Evolutionary conservation across 2,329 filamentous ascomycete genomes (phyloP).

Genomic region (Ophiosphaerella narmari): DNA sequence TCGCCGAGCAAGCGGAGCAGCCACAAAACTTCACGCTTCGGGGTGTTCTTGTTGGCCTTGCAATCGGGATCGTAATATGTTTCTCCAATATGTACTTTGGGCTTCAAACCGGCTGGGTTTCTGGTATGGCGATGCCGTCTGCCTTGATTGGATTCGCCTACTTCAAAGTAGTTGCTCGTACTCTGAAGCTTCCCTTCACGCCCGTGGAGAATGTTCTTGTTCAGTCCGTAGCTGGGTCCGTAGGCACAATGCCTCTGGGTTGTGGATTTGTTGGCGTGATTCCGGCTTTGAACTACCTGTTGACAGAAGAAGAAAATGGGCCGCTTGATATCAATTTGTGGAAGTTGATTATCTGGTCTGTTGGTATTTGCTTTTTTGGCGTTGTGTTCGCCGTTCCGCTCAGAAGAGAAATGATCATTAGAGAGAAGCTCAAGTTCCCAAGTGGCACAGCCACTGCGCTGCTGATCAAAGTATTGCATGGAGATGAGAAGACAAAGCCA

Average conservation of each 20-base stretch:
- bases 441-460: conserved; percentile 94
- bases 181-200: conserved; percentile 80
- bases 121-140: conserved; percentile 95
- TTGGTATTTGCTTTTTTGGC: conserved; percentile 94
- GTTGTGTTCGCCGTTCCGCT: conserved; percentile 95
- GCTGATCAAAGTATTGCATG: conserved; percentile 88
- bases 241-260: conserved; percentile 94
- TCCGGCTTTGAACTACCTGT: conserved; percentile 85
- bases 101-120: conserved; percentile 84
- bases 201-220: conserved; percentile 96
- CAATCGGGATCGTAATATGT: conserved; percentile 87
- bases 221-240: conserved; percentile 91
- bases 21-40: conserved; percentile 81
- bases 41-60: conserved; percentile 76
- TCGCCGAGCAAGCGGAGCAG: conserved; percentile 44
- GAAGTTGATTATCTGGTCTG: conserved; percentile 85
- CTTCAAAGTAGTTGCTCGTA: conserved; percentile 77
- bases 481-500: conserved; percentile 47
- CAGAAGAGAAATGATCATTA: conserved; percentile 86
- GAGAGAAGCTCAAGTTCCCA: conserved; percentile 90
- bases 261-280: conserved; percentile 96
- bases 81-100: conserved; percentile 99
- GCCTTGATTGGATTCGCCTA: conserved; percentile 93
- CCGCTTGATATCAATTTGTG: conserved; percentile 72
- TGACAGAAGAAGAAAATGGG: conserved; percentile 77